Base-by-base conservation (phyloP, 345 rosid species). In the Lepidium aucheri region DNA sequence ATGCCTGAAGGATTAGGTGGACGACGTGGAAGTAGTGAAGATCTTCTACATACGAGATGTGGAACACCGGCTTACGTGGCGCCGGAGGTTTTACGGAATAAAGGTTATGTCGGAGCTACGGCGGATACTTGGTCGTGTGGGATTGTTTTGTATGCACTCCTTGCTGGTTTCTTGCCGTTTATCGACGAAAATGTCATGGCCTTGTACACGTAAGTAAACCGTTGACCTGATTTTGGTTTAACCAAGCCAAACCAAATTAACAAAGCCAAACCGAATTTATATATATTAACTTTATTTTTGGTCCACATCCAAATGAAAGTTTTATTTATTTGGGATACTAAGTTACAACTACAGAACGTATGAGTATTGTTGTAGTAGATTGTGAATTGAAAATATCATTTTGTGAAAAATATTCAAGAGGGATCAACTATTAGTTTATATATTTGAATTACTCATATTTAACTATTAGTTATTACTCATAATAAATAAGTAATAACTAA, bases 41-140 rank as follows among this genome's bases (percentile, higher is more conserved):
- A 93, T 12, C 84, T 90, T 10, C 77, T 91, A 3, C 96, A 88
- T 41, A 91, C 97, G 5, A 84, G 77, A 67, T 91, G 98, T 20
- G 98, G 96, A 13, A 82, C 92, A 1, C 95, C 97, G 3, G 90
- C 93, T 7, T 90, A 90, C 43, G 95, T 90, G 40, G 97, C 98
- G 2, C 98, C 96, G 36, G 98, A 89, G 85, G 90, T 91, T 8
- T 49, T 91, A 18, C 63, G 95, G 72, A 88, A 81, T 78, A 90
- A 80, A 45, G 97, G 97, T 3, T 91, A 91, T 76, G 95, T 87
- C 67, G 98, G 98, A 39, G 77, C 87, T 6, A 89, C 53, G 76
- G 92, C 89, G 1, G 98, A 86, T 78, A 64, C 82, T 32, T 91
- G 98, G 98, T 91, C 98, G 49, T 91, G 98, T 51, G 98, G 98